Evolutionary conservation across 176 grass and related monocot genomes (phyloP).

Genomic region (Phoenix roebelenii): DNA sequence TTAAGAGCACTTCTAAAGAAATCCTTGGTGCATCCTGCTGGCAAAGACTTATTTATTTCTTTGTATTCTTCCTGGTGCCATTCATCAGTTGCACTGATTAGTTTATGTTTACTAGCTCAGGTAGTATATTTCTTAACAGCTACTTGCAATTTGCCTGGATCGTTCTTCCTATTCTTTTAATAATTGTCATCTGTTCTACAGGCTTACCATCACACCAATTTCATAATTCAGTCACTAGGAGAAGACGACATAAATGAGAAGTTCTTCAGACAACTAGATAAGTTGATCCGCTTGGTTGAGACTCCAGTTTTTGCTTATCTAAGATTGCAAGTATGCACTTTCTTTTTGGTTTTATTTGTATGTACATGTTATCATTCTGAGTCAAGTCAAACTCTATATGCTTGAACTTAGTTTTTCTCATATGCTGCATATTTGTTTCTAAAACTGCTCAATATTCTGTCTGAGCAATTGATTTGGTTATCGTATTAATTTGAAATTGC

Average conservation of each 20-base stretch:
- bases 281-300: conserved; percentile 80
- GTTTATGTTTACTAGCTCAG: conserved; percentile 94
- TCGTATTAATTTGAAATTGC: too few relatives aligned
- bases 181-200: conserved; percentile 21
- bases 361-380: too few relatives aligned
- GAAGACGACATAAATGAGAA: conserved; percentile 97
- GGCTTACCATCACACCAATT: conserved; percentile 83
- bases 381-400: too few relatives aligned
- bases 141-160: conserved; percentile 7
- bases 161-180: conserved; percentile 19
- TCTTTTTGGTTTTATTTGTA: too few relatives aligned
- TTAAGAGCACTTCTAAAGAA: conserved; percentile 67
- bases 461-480: too few relatives aligned
- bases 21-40: conserved; percentile 71
- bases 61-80: conserved; percentile 94
- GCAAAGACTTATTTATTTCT: conserved; percentile 75
- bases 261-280: conserved; percentile 90
- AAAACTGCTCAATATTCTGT: too few relatives aligned
- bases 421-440: too few relatives aligned
- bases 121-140: conserved; percentile 27
- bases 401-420: too few relatives aligned
- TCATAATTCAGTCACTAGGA: conserved; percentile 79
- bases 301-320: conserved; percentile 97
- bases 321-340: conserved; percentile 65
- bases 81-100: conserved; percentile 87